A percentile compares a stretch with the other conserved stretches of the same genome.
These are phyloP conservation scores for Chalciporus sp. DNA, from an alignment of 1,284 basidiomycete species.

Conservation along the genomic window DNA sequence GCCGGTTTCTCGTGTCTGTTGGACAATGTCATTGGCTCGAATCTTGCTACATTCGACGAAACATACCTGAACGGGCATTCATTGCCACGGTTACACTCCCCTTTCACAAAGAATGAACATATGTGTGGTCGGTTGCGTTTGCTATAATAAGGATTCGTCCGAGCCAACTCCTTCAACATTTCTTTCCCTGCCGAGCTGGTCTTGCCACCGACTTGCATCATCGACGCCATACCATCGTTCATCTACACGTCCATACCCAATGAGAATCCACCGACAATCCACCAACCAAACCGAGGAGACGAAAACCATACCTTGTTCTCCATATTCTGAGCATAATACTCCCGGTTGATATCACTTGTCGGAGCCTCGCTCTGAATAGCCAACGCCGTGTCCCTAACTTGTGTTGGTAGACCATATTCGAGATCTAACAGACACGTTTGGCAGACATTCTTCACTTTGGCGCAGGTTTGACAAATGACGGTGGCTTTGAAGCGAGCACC, in stretches of 20 bases:
- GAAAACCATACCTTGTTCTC: slow-evolving; percentile 71
- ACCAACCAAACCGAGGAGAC: background rate
- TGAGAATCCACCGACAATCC: slow-evolving; percentile 1
- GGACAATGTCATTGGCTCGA: slow-evolving; percentile 3
- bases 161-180: slow-evolving; percentile 91
- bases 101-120: slow-evolving; percentile 96
- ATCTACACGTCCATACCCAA: slow-evolving; percentile 44
- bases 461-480: slow-evolving; percentile 97
- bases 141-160: slow-evolving; percentile 89
- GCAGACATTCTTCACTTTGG: slow-evolving; percentile 98
- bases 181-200: slow-evolving; percentile 87
- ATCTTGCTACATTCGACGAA: background rate
- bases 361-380: slow-evolving; percentile 88
- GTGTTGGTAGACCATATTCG: slow-evolving; percentile 95
- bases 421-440: slow-evolving; percentile 97
- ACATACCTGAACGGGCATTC: slow-evolving; percentile 89
- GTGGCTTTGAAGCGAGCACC: slow-evolving; percentile 97
- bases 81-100: slow-evolving; percentile 87
- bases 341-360: slow-evolving; percentile 94
- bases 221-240: slow-evolving; percentile 63
- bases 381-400: slow-evolving; percentile 95
- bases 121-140: slow-evolving; percentile 94
- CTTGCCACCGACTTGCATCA: slow-evolving; percentile 62
- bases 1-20: slow-evolving; percentile 85
- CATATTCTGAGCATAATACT: slow-evolving; percentile 98